Percentiles rank a stretch among this genome's conserved stretches.
These are phyloP conservation scores for Fusarium sp. DNA, from an alignment of 2,329 filamentous ascomycete species.

Conservation along the genomic window DNA sequence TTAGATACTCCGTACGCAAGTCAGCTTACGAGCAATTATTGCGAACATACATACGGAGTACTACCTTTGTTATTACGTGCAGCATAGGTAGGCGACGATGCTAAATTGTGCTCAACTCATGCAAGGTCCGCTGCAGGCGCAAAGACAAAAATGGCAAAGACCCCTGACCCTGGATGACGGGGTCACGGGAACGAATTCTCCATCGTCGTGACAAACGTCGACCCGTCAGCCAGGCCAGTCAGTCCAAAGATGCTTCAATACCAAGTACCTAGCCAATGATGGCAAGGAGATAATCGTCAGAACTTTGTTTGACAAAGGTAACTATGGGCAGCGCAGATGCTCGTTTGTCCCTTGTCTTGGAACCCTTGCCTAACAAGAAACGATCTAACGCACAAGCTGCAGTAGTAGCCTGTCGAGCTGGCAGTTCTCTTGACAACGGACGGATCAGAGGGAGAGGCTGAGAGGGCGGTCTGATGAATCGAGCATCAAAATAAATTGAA, in stretches of 20 bases:
- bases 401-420: slow-evolving; percentile 15
- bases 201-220: slow-evolving; percentile 12
- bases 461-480: slow-evolving; percentile 4
- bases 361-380: slow-evolving; percentile 7
- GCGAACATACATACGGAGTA: background rate
- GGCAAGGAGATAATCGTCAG: background rate
- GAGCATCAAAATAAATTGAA: background rate
- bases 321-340: background rate
- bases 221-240: background rate
- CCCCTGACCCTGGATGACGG: slow-evolving; percentile 21
- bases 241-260: slow-evolving; percentile 15
- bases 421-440: slow-evolving; percentile 11
- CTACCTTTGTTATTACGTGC: background rate
- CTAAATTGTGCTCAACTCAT: slow-evolving; percentile 26
- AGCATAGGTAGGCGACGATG: background rate
- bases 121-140: slow-evolving; percentile 22
- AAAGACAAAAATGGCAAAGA: slow-evolving; percentile 9
- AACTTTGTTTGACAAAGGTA: slow-evolving; percentile 19
- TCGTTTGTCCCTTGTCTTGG: background rate
- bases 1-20: background rate
- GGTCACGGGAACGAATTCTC: slow-evolving; percentile 6
- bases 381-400: slow-evolving; percentile 14
- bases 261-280: slow-evolving; percentile 12
- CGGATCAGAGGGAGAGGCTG: slow-evolving; percentile 4
- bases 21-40: slow-evolving; percentile 7